These are phyloP conservation scores for Coniochaeta ligniaria DNA, from an alignment of 2,329 filamentous ascomycete genomes.

Conservation along the genomic window DNA sequence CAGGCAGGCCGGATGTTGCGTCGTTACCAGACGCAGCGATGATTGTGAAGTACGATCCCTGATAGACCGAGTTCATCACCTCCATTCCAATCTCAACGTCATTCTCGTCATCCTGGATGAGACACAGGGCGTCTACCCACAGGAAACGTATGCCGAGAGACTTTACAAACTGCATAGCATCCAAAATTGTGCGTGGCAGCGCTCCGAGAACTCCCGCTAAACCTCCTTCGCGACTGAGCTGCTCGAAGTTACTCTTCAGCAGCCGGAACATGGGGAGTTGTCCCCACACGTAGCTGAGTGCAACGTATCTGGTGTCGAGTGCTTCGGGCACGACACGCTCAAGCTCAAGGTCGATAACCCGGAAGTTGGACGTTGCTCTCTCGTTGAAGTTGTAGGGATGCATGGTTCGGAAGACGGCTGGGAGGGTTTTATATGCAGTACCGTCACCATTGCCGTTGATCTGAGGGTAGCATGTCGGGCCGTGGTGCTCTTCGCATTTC, in stretches of 20 bases:
- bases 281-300: slow-evolving; percentile 14
- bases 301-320: slow-evolving; percentile 2
- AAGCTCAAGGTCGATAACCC: background rate
- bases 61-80: background rate
- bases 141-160: slow-evolving; percentile 9
- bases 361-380: background rate
- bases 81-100: background rate
- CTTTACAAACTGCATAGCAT: slow-evolving; percentile 7
- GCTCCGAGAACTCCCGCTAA: background rate
- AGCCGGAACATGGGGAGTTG: background rate
- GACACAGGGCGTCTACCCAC: slow-evolving; percentile 15
- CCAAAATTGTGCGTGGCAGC: slow-evolving; percentile 6
- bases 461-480: background rate
- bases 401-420: background rate
- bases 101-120: slow-evolving; percentile 10
- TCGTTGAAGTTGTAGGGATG: background rate
- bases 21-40: background rate
- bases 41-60: background rate
- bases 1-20: background rate
- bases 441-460: background rate
- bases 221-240: background rate
- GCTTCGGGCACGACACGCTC: background rate
- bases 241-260: background rate
- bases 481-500: background rate
- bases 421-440: background rate